Conservation (phyloP, 345 rosid species). For the Populus pruinosa region DNA sequence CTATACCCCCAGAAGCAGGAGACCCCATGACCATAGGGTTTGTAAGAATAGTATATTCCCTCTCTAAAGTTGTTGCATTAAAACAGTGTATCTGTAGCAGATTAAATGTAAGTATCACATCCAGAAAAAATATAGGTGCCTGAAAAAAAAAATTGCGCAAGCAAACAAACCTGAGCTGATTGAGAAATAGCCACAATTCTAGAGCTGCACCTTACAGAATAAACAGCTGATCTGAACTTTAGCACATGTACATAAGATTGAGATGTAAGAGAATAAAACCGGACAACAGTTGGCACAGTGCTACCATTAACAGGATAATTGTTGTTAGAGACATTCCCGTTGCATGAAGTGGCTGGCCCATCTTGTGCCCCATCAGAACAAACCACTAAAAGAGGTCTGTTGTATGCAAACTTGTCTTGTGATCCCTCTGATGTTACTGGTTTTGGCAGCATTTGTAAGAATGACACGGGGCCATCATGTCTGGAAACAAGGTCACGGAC, state of each 20-base stretch:
- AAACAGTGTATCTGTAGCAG: conserved; percentile 80
- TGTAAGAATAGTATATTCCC: conserved; percentile 59
- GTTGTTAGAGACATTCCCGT: conserved; percentile 35
- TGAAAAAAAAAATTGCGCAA: neutral
- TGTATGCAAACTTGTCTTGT: conserved; percentile 49
- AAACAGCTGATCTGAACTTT: conserved; percentile 69
- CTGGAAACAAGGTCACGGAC: conserved; percentile 70
- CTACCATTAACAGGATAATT: conserved; percentile 43
- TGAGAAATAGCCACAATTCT: conserved; percentile 83
- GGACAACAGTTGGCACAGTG: conserved; percentile 50
- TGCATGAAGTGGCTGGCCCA: conserved; percentile 31
- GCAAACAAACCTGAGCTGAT: conserved; percentile 63
- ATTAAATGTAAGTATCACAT: conserved; percentile 13
- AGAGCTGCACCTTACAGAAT: conserved; percentile 84
- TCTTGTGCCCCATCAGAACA: conserved; percentile 59
- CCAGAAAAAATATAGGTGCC: neutral
- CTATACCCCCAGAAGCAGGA: conserved; percentile 59
- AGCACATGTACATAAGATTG: conserved; percentile 66
- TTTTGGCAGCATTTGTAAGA: conserved; percentile 78
- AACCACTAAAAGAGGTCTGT: conserved; percentile 71
- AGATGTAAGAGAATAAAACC: conserved; percentile 74
- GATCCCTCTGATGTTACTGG: conserved; percentile 38
- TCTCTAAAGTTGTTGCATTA: conserved; percentile 58
- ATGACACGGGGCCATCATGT: conserved; percentile 74
- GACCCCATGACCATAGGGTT: conserved; percentile 48